Evolutionary conservation across 208 protist species (phyloP).

Genomic region (Angomonas ambiguus): DNA sequence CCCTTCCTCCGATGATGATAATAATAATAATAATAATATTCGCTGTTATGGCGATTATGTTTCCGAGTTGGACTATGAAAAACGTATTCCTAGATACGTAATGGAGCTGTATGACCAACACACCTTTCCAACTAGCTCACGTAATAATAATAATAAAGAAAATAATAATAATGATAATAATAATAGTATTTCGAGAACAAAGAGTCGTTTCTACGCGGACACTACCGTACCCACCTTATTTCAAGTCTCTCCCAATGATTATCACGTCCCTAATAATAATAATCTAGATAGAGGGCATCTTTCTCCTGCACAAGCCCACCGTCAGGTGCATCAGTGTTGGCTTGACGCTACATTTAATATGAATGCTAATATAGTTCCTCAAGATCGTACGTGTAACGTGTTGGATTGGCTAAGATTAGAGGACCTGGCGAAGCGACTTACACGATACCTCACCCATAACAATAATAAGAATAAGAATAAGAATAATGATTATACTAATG

Average conservation of each 20-base stretch:
- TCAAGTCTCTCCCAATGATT: conserved; percentile 52
- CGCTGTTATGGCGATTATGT: conserved; percentile 72
- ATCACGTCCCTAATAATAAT: conserved; percentile 21
- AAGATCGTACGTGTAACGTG: conserved; percentile 83
- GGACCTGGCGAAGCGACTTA: conserved; percentile 47
- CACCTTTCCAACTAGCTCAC: no score
- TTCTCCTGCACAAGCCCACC: conserved; percentile 79
- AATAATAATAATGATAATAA: conserved; percentile 11
- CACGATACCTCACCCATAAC: conserved; percentile 24
- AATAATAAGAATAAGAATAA: conserved; percentile 12
- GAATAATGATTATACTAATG: no score
- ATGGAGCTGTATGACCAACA: conserved; percentile 49
- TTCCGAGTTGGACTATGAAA: conserved; percentile 77
- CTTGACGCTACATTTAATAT: conserved; percentile 84
- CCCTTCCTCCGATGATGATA: no score
- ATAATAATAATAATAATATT: no score
- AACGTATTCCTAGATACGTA: conserved; percentile 76
- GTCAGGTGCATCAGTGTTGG: conserved; percentile 42
- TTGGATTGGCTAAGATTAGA: conserved; percentile 81
- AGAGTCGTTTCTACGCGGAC: conserved; percentile 70
- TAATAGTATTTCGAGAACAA: conserved; percentile 20
- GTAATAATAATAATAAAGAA: conserved; percentile 8
- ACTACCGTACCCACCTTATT: conserved; percentile 47
- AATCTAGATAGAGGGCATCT: conserved; percentile 81
- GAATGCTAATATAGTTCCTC: conserved; percentile 83